phyloP scores from a whole-genome alignment of 2,329 filamentous ascomycete species.

The Chaetoscypha palmicola region DNA sequence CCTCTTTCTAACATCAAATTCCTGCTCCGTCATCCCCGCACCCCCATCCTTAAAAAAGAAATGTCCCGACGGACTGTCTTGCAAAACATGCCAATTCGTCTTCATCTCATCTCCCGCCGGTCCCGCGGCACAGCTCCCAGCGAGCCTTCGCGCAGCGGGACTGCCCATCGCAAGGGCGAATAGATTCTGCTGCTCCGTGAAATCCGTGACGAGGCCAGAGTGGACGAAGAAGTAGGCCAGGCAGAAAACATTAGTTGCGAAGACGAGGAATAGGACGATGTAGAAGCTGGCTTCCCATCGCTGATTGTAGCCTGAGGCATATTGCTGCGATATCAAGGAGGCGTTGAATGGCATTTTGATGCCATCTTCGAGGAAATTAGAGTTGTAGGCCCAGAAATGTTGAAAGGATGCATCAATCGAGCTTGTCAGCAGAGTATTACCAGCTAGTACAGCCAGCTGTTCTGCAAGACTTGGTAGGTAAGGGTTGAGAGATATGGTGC shows the following conservation, averaged over 20 bases:
- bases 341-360: slow-evolving; percentile 54
- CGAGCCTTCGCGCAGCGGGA: slow-evolving; percentile 43
- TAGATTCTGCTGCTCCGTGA: slow-evolving; percentile 69
- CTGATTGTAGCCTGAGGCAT: slow-evolving; percentile 57
- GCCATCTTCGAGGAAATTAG: slow-evolving; percentile 31
- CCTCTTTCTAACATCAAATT: slow-evolving; percentile 11
- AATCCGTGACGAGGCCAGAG: slow-evolving; percentile 64
- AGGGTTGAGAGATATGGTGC: slow-evolving; percentile 26
- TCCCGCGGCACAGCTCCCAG: slow-evolving; percentile 49
- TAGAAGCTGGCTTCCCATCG: slow-evolving; percentile 62
- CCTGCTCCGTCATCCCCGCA: neutral
- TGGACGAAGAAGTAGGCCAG: slow-evolving; percentile 51
- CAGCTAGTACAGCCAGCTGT: slow-evolving; percentile 62
- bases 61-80: slow-evolving; percentile 43
- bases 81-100: slow-evolving; percentile 37
- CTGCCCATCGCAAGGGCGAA: slow-evolving; percentile 66
- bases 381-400: slow-evolving; percentile 45
- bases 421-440: slow-evolving; percentile 57
- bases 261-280: slow-evolving; percentile 56
- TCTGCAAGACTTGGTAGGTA: slow-evolving; percentile 63
- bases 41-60: slow-evolving; percentile 44
- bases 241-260: slow-evolving; percentile 60
- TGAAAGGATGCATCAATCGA: slow-evolving; percentile 53
- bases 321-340: slow-evolving; percentile 57
- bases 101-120: slow-evolving; percentile 32